These are phyloP conservation scores for Selaginella tamariscina DNA, from an alignment of 75 land plant species.

Conservation along the genomic window DNA sequence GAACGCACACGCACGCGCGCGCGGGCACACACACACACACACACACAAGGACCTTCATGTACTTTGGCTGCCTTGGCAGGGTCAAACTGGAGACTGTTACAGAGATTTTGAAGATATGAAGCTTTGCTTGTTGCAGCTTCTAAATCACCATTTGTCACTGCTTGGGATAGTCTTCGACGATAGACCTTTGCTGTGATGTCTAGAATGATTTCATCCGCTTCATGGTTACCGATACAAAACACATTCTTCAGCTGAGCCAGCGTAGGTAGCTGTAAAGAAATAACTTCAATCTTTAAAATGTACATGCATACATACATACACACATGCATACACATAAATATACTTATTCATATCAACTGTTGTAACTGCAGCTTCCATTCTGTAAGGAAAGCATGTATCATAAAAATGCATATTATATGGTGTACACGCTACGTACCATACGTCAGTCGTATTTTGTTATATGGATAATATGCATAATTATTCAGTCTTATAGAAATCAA, in stretches of 20 bases:
- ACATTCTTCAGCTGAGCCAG: conserved; percentile 65
- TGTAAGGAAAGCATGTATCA: too few relatives aligned
- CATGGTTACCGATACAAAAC: conserved; percentile 81
- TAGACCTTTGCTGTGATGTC: conserved; percentile 76
- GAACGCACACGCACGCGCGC: too few relatives aligned
- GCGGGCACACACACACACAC: too few relatives aligned
- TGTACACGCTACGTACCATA: too few relatives aligned
- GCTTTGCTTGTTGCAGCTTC: conserved; percentile 87
- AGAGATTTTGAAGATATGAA: conserved; percentile 70
- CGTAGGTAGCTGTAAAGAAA: conserved; percentile 35
- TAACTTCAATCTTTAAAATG: background rate
- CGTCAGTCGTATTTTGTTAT: too few relatives aligned
- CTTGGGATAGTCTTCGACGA: conserved; percentile 53
- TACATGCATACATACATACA: too few relatives aligned
- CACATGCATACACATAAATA: too few relatives aligned
- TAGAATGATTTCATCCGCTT: conserved; percentile 55
- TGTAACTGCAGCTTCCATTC: too few relatives aligned
- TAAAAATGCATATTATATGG: too few relatives aligned
- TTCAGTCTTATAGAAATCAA: too few relatives aligned
- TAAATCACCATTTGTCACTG: conserved; percentile 59
- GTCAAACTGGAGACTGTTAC: conserved; percentile 77
- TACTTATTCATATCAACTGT: too few relatives aligned
- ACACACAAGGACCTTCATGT: conserved; percentile 56
- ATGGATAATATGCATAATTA: too few relatives aligned
- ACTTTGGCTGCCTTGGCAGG: conserved; percentile 74